Conservation (phyloP, 257 asterid species). For the Solanum chaucha region DNA sequence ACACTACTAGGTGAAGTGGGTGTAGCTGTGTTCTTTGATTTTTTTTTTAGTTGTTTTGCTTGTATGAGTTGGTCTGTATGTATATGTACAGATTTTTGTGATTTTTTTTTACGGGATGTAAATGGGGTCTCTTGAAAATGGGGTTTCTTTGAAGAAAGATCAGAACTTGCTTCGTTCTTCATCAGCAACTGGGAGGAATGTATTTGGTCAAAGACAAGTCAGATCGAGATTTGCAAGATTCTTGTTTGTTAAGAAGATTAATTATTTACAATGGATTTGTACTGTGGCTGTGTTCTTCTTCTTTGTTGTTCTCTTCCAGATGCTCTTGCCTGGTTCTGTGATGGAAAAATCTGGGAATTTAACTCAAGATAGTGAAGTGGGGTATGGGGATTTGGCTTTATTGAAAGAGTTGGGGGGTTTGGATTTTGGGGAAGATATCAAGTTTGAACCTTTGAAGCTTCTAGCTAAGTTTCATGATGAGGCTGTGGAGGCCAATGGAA, state of each 20-base stretch:
- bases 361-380: constrained; percentile 14
- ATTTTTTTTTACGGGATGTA: constrained; percentile 35
- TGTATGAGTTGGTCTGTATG: neutral
- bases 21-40: neutral
- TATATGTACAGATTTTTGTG: neutral
- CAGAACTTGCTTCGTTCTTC: constrained; percentile 34
- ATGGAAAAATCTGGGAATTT: constrained; percentile 30
- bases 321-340: constrained; percentile 47
- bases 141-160: constrained; percentile 42
- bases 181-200: constrained; percentile 15
- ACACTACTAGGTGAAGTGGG: neutral
- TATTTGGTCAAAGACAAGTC: constrained; percentile 32
- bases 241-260: constrained; percentile 41
- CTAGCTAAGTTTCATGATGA: constrained; percentile 47
- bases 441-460: constrained; percentile 47
- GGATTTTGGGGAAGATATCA: constrained; percentile 72
- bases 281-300: constrained; percentile 47
- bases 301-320: constrained; percentile 52
- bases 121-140: constrained; percentile 82
- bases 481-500: constrained; percentile 15
- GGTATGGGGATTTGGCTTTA: constrained; percentile 27
- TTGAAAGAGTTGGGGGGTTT: constrained; percentile 37
- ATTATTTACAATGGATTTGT: constrained; percentile 47
- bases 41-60: neutral
- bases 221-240: constrained; percentile 85